Percentiles rank a stretch among this genome's conserved stretches.
Conservation (phyloP, 2,329 filamentous ascomycete species). For the Berkeleyomyces basicola region DNA sequence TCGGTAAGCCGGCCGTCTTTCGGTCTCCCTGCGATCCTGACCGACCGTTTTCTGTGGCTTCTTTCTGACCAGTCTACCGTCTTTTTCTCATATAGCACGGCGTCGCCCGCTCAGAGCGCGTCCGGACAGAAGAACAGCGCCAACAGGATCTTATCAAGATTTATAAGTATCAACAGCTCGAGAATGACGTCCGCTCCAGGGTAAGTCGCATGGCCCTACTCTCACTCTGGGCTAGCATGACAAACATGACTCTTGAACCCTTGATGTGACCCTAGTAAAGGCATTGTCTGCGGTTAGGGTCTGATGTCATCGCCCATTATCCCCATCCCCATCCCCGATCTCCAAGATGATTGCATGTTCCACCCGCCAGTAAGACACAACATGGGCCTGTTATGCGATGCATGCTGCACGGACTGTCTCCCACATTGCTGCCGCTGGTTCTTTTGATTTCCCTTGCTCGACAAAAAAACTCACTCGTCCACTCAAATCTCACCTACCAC, state of each 20-base stretch:
- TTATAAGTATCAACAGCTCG: slow-evolving; percentile 54
- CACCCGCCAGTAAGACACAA: neutral
- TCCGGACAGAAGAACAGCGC: slow-evolving; percentile 51
- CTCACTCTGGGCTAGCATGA: too few relatives aligned
- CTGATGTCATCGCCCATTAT: neutral
- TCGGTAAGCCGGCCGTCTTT: slow-evolving; percentile 2
- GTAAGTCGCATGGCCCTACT: slow-evolving; percentile 24
- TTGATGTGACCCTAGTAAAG: neutral
- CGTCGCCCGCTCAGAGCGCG: slow-evolving; percentile 49
- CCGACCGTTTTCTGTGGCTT: neutral
- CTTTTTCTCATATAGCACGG: slow-evolving; percentile 47
- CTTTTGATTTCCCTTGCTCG: neutral
- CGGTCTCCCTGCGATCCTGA: neutral
- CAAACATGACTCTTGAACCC: neutral
- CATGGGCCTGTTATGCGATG: neutral
- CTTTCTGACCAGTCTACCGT: neutral
- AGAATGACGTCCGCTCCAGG: slow-evolving; percentile 48
- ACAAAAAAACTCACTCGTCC: neutral
- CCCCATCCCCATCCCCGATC: neutral
- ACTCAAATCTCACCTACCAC: neutral
- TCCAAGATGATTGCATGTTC: neutral
- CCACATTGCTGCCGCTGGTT: neutral
- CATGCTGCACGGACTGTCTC: neutral
- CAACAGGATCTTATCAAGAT: slow-evolving; percentile 62
- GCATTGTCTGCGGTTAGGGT: neutral